Conservation (phyloP, 495 filamentous ascomycete species). For the Xeromyces bisporus region DNA sequence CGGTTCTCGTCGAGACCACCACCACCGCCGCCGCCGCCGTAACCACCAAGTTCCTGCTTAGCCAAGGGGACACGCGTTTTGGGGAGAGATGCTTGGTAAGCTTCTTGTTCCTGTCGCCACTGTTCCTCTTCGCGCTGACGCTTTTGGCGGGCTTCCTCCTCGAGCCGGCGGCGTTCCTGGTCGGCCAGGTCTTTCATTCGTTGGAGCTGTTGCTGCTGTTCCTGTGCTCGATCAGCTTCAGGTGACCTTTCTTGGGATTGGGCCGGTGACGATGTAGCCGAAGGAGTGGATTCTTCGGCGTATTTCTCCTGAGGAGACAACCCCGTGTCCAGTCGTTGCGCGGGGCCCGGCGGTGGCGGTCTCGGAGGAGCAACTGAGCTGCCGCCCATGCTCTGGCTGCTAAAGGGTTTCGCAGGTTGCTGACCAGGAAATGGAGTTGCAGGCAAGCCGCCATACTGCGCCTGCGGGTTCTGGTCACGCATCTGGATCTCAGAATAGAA, state of each 20-base stretch:
- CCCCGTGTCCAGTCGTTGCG: slow-evolving; percentile 26
- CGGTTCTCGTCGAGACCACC: slow-evolving; percentile 33
- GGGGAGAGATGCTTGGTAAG: slow-evolving; percentile 74
- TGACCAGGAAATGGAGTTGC: slow-evolving; percentile 39
- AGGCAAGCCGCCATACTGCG: slow-evolving; percentile 53
- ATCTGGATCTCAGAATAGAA: slow-evolving; percentile 95
- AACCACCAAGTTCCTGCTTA: slow-evolving; percentile 76
- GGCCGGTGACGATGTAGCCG: slow-evolving; percentile 21
- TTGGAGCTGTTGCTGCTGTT: slow-evolving; percentile 26
- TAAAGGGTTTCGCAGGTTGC: slow-evolving; percentile 16
- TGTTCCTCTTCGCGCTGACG: slow-evolving; percentile 48
- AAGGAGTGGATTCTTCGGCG: slow-evolving; percentile 16
- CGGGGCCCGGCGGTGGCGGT: slow-evolving; percentile 40
- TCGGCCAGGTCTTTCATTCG: slow-evolving; percentile 34
- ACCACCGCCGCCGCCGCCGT: too few species aligned
- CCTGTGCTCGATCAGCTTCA: slow-evolving; percentile 20
- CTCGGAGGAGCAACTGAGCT: slow-evolving; percentile 64
- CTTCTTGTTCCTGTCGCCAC: slow-evolving; percentile 55
- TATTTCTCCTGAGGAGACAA: slow-evolving; percentile 19
- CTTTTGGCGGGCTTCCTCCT: slow-evolving; percentile 36
- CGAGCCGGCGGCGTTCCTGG: slow-evolving; percentile 32
- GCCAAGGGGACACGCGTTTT: slow-evolving; percentile 57
- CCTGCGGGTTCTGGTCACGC: slow-evolving; percentile 62
- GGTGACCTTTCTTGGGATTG: slow-evolving; percentile 15
- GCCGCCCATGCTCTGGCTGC: slow-evolving; percentile 29